Base-by-base conservation (phyloP, 805 yeast species). In the Wickerhamomyces mucosus region DNA sequence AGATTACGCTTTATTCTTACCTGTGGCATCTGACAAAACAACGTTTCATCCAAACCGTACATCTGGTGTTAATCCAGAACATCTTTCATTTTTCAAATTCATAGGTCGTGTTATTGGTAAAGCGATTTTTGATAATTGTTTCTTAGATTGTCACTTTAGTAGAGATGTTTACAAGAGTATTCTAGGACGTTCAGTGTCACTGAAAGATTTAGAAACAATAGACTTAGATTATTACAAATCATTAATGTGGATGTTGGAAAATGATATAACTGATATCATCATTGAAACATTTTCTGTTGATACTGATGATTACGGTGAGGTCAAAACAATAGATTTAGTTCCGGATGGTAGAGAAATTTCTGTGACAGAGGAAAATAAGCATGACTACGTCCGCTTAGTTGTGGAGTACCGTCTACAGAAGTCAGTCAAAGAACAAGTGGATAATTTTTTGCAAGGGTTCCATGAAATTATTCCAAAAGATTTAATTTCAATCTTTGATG, bases 21-120 rank as follows among this genome's bases (percentile, higher is more conserved):
- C 97, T 0, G 95, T 86, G 27, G 82, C 94, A 0, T 73, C 94
- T 7, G 97, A 89, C 48, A 78, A 78, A 41, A 84, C 95, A 0
- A 85, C 96, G 0, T 92, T 86, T 67, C 96, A 89, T 55, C 96
- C 98, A 3, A 89, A 89, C 51, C 63, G 96, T 40, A 78, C 94
- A 0, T 85, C 96, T 0, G 82, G 84, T 64, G 83, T 85, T 21
- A 86, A 89, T 48, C 95, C 96, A 0, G 96, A 88, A 49, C 96
- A 88, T 56, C 58, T 85, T 37, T 79, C 94, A 7, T 88, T 85
- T 55, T 92, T 89, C 71, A 84, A 84, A 52, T 92, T 92, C 55
- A 81, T 88, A 53, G 99, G 99, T 15, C 68, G 94, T 48, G 69
- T 92, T 18, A 83, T 92, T 45, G 98, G 96, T 32, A 88, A 92